phyloP scores from a whole-genome alignment of 2,329 filamentous ascomycete species.

The Diaporthe batatas region DNA sequence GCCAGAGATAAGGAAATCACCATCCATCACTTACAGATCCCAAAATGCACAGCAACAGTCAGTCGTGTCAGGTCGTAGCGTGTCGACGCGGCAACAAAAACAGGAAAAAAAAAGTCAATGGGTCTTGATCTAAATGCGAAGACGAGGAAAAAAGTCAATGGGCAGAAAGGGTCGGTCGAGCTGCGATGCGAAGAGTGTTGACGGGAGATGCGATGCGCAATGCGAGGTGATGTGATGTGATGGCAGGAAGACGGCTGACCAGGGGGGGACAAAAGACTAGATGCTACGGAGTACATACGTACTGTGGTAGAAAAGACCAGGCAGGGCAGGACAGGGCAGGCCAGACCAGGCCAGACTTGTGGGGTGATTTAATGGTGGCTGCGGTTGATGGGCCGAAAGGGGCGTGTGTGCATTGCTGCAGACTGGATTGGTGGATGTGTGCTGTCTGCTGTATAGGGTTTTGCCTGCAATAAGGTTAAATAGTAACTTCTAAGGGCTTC shows the following conservation, averaged over 20 bases:
- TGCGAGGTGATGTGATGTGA: constrained; percentile 35
- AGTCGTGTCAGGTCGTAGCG: constrained; percentile 9
- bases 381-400: constrained; percentile 1
- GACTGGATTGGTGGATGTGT: not conserved
- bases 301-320: constrained; percentile 9
- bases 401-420: constrained; percentile 3
- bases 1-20: constrained; percentile 4
- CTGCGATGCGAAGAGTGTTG: constrained; percentile 3
- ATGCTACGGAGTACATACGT: too few species aligned
- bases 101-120: constrained; percentile 12
- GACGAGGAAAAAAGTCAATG: constrained; percentile 20
- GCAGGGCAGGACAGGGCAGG: not conserved
- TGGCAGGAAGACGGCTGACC: constrained; percentile 9
- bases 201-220: constrained; percentile 17
- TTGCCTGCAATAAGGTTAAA: too few species aligned
- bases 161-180: not conserved
- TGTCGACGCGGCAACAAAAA: not conserved
- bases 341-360: constrained; percentile 7
- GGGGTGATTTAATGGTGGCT: not conserved
- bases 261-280: constrained; percentile 21
- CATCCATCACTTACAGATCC: constrained; percentile 13
- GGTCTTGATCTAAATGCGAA: constrained; percentile 25
- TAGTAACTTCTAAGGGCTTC: too few species aligned
- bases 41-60: constrained; percentile 1
- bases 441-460: too few species aligned